Conservation (phyloP, 1,284 basidiomycete genomes). For the Sphagnurus paluster region DNA sequence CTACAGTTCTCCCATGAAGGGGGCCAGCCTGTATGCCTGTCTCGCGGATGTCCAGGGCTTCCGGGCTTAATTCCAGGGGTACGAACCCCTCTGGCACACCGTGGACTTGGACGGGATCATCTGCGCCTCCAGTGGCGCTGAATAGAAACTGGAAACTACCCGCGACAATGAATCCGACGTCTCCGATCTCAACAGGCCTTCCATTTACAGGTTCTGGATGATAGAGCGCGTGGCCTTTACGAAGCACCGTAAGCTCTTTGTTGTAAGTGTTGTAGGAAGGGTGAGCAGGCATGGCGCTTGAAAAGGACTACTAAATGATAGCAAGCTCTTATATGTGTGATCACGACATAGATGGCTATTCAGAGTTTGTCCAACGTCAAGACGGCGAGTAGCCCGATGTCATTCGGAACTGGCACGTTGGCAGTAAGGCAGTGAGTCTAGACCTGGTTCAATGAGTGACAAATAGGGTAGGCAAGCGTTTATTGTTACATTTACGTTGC, state of each 20-base stretch:
- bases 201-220: conserved; percentile 13
- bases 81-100: conserved; percentile 13
- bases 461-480: too few relatives aligned
- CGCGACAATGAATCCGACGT: conserved; percentile 10
- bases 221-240: conserved; percentile 14
- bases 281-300: too few relatives aligned
- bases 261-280: conserved; percentile 13
- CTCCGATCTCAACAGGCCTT: conserved; percentile 12
- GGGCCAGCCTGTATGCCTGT: conserved; percentile 15
- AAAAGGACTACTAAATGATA: too few relatives aligned
- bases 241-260: conserved; percentile 11
- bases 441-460: too few relatives aligned
- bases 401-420: too few relatives aligned
- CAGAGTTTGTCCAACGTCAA: too few relatives aligned
- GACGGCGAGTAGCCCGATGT: too few relatives aligned
- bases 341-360: too few relatives aligned
- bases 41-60: too few relatives aligned
- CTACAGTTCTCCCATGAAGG: conserved; percentile 12
- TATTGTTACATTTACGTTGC: too few relatives aligned
- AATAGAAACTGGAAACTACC: conserved; percentile 16
- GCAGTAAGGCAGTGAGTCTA: too few relatives aligned
- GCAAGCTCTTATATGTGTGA: too few relatives aligned
- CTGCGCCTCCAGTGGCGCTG: conserved; percentile 10
- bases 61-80: conserved; percentile 5
- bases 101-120: conserved; percentile 11